These are phyloP conservation scores for Epicoccum sorghinum DNA, from an alignment of 2,329 filamentous ascomycete species.

Conservation along the genomic window DNA sequence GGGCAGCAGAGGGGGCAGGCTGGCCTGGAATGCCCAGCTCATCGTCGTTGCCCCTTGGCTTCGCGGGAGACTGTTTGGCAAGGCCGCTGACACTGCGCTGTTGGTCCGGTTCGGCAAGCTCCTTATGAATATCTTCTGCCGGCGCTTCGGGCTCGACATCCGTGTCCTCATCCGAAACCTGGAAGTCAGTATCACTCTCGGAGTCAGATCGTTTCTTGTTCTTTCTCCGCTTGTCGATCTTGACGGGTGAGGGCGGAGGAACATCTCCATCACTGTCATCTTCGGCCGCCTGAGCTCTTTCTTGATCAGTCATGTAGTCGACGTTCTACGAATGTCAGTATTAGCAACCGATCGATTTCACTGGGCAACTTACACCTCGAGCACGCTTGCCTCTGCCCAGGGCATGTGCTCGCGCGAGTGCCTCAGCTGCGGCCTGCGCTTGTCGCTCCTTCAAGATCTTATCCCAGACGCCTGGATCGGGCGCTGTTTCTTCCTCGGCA, in stretches of 20 bases:
- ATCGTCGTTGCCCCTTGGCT: neutral
- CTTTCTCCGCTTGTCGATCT: conserved; percentile 33
- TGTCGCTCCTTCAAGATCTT: conserved; percentile 85
- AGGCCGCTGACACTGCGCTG: neutral
- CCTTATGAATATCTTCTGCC: conserved; percentile 1
- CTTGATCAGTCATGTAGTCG: conserved; percentile 54
- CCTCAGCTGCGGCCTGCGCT: conserved; percentile 74
- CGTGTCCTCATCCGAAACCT: conserved; percentile 43
- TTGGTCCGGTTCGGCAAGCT: neutral
- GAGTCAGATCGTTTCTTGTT: conserved; percentile 42
- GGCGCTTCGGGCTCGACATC: conserved; percentile 17
- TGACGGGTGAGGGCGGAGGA: conserved; percentile 36
- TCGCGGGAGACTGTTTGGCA: conserved; percentile 1
- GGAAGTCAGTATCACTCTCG: conserved; percentile 59
- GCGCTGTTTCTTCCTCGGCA: conserved; percentile 59
- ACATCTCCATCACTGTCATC: conserved; percentile 26
- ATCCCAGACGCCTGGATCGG: conserved; percentile 82
- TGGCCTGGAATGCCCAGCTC: neutral
- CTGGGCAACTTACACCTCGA: conserved; percentile 57
- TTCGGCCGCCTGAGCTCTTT: conserved; percentile 21
- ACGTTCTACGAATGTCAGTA: conserved; percentile 43
- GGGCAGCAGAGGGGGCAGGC: neutral
- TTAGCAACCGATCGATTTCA: neutral
- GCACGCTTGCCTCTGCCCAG: conserved; percentile 85
- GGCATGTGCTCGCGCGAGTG: conserved; percentile 69